phyloP scores from a whole-genome alignment of 106 monocot species.

The Dendrobium chrysotoxum region DNA sequence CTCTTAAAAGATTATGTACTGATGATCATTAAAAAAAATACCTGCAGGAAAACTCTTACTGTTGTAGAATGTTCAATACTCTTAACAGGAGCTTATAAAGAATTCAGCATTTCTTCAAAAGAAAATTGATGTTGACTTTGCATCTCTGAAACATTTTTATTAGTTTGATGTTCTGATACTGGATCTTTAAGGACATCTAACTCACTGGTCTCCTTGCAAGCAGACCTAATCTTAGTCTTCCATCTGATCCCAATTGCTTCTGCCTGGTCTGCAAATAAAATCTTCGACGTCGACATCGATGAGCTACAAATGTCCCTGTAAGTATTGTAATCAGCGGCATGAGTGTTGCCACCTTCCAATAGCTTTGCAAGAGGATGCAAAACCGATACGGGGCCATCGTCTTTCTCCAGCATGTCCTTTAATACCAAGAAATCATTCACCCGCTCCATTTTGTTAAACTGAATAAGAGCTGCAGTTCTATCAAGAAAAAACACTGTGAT shows the following conservation, averaged over 20 bases:
- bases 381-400: constrained; percentile 47
- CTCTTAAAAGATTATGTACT: no score
- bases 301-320: constrained; percentile 69
- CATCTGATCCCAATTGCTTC: constrained; percentile 49
- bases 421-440: constrained; percentile 66
- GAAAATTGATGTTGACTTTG: background rate
- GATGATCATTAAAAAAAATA: no score
- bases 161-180: background rate
- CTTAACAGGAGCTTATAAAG: background rate
- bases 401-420: constrained; percentile 63
- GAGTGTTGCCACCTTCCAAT: constrained; percentile 77
- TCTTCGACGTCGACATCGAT: constrained; percentile 27
- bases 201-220: background rate
- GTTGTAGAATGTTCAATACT: no score
- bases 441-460: constrained; percentile 60
- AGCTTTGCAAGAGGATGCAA: constrained; percentile 70
- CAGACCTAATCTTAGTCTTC: constrained; percentile 25
- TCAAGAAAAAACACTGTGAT: constrained; percentile 68
- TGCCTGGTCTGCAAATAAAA: constrained; percentile 78
- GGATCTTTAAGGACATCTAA: background rate
- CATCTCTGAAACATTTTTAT: background rate
- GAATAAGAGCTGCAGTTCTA: constrained; percentile 59
- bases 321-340: constrained; percentile 60
- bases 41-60: no score
- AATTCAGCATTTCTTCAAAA: background rate